Percentiles rank a stretch among this genome's conserved stretches.
Conservation (phyloP, 225 moss, liverwort and hornwort species). For the Bryoerythrophyllum caledonicum region DNA sequence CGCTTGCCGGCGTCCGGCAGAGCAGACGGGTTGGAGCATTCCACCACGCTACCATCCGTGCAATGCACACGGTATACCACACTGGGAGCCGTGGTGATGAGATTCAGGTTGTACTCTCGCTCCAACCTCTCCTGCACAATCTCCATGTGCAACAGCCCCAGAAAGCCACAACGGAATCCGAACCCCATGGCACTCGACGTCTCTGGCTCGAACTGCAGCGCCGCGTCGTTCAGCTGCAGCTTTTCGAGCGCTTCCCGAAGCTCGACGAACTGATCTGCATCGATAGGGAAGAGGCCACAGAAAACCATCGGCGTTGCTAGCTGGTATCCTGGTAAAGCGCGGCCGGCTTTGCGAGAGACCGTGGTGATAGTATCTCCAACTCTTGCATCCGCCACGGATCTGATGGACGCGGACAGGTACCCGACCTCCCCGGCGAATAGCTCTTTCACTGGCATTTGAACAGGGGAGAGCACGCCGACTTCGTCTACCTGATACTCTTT, state of each 20-base stretch:
- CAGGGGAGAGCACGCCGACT: slow-evolving; percentile 87
- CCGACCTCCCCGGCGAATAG: slow-evolving; percentile 93
- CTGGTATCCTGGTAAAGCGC: slow-evolving; percentile 83
- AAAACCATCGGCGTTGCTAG: slow-evolving; percentile 99
- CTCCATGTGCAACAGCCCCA: slow-evolving; percentile 98
- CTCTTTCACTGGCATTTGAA: slow-evolving; percentile 91
- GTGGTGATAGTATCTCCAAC: slow-evolving; percentile 94
- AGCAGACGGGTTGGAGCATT: slow-evolving; percentile 93
- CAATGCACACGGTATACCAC: slow-evolving; percentile 86
- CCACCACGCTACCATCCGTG: slow-evolving; percentile 56
- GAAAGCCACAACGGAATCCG: slow-evolving; percentile 93
- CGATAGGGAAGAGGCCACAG: slow-evolving; percentile 90
- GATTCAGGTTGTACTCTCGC: slow-evolving; percentile 88
- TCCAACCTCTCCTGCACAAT: slow-evolving; percentile 99
- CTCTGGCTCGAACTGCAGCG: slow-evolving; percentile 93
- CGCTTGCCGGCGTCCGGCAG: slow-evolving; percentile 89
- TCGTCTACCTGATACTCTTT: slow-evolving; percentile 92
- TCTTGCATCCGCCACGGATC: slow-evolving; percentile 92
- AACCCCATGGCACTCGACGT: slow-evolving; percentile 97
- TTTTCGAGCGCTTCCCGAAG: slow-evolving; percentile 92
- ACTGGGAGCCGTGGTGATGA: slow-evolving; percentile 96
- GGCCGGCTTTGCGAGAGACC: slow-evolving; percentile 62
- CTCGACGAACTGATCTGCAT: slow-evolving; percentile 90
- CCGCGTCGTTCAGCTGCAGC: slow-evolving; percentile 94
- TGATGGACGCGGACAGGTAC: slow-evolving; percentile 91